Base-by-base conservation (phyloP, 2,329 filamentous ascomycete species). In the Fusarium ambrosium region DNA sequence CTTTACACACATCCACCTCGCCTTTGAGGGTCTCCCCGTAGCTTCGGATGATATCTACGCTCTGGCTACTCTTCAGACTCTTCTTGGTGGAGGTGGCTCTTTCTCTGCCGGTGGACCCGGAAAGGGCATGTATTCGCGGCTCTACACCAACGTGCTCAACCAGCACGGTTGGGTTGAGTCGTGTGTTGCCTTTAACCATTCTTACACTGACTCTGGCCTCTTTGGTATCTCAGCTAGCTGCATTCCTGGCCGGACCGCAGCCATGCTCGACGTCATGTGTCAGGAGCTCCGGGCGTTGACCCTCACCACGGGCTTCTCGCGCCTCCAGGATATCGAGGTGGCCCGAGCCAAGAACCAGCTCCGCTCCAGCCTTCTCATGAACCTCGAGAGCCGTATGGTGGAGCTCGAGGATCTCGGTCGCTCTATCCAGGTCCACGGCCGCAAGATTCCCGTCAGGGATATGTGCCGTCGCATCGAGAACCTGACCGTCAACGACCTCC, bases 61-160 rank as follows among this genome's bases (percentile, higher is more conserved):
- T 20, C 92, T 98, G 53, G 97, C 97, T 8, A 98, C 96, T 1
- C 89, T 99, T 1, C 97, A 98, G 84, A 98, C 95, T 1, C 92
- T 99, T 11, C 94, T 99, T 37, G 97, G 97, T 68, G 97, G 97
- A 58, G 97, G 97, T 59, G 97, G 97, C 27, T 98, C 95, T 66
- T 99, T 99, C 87, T 97, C 94, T 18, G 97, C 97, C 64, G 97
- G 97, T 78, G 97, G 97, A 0, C 97, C 97, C 6, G 97, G 97
- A 63, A 99, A 99, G 87, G 97, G 97, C 82, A 99, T 99, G 97
- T 98, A 98, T 88, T 97, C 94, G 41, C 93, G 97, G 14, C 90
- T 99, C 10, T 99, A 98, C 88, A 98, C 95, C 73, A 98, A 98
- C 82, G 96, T 98, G 0, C 90, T 99, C 62, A 99, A 99, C 87